phyloP scores from a whole-genome alignment of 768 basidiomycete species.

The Suillus subalutaceus region DNA sequence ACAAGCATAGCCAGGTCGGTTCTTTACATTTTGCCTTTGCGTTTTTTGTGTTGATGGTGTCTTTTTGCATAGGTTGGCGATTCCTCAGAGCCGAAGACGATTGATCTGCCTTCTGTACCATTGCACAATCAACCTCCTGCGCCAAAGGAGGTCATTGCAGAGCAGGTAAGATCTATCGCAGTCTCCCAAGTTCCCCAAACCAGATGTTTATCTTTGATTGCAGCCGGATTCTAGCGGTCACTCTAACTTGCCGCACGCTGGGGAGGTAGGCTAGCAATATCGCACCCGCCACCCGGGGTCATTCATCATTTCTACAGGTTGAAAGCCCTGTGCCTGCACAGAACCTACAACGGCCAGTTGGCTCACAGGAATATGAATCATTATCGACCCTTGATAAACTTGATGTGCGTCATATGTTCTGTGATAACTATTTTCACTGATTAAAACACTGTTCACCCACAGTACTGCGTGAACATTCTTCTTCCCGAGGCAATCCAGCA shows the following conservation, averaged over 20 bases:
- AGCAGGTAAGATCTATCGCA: not conserved
- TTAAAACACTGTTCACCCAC: not conserved
- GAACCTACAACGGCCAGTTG: conserved; percentile 29
- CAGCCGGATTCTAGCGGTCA: not conserved
- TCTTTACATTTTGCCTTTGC: not conserved
- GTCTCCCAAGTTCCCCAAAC: not conserved
- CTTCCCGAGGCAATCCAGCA: conserved; percentile 74
- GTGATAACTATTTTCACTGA: conserved; percentile 6
- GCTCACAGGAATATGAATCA: conserved; percentile 47
- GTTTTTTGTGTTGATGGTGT: not conserved
- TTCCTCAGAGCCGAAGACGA: not conserved
- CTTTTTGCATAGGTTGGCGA: not conserved
- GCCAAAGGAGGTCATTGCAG: not conserved
- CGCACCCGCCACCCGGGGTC: too few species aligned
- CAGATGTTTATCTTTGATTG: not conserved
- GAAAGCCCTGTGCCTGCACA: not conserved
- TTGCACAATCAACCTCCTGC: not conserved
- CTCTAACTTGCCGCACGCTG: not conserved
- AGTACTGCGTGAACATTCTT: conserved; percentile 77
- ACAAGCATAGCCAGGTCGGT: conserved; percentile 24
- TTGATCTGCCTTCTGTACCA: not conserved
- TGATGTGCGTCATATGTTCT: conserved; percentile 41
- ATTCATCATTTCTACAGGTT: conserved; percentile 3
- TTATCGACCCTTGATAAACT: conserved; percentile 52
- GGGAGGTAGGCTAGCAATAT: not conserved